Percentiles rank a stretch among this genome's conserved stretches.
Conservation (phyloP, 2,329 filamentous ascomycete genomes). For the Cucurbitaria berberidis region DNA sequence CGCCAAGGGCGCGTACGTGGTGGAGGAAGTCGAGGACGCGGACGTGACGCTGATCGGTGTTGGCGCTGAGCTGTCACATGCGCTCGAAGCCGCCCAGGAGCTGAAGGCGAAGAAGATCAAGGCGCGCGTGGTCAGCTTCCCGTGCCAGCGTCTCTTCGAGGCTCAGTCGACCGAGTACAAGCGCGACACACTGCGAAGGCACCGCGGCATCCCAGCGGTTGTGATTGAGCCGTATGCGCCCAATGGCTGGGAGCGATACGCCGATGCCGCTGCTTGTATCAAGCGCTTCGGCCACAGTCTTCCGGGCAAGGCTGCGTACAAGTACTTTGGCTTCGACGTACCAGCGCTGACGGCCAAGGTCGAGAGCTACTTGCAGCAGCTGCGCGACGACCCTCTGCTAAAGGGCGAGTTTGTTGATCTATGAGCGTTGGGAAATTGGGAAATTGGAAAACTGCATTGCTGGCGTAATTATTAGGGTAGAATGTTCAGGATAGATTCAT, state of each 20-base stretch:
- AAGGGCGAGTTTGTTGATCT: slow-evolving; percentile 42
- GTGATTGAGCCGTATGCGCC: slow-evolving; percentile 66
- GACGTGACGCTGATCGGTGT: slow-evolving; percentile 59
- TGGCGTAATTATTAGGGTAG: background rate
- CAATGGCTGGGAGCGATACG: slow-evolving; percentile 67
- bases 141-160: slow-evolving; percentile 59
- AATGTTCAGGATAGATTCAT: background rate
- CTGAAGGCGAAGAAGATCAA: slow-evolving; percentile 50
- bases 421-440: slow-evolving; percentile 16
- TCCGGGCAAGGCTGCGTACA: slow-evolving; percentile 61
- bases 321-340: slow-evolving; percentile 62
- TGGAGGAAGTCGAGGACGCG: slow-evolving; percentile 53
- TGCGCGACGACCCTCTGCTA: slow-evolving; percentile 45
- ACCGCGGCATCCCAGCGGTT: slow-evolving; percentile 54
- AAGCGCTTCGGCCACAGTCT: slow-evolving; percentile 62
- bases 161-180: slow-evolving; percentile 55
- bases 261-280: slow-evolving; percentile 63
- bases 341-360: slow-evolving; percentile 53
- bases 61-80: slow-evolving; percentile 59
- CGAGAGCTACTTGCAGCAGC: slow-evolving; percentile 43
- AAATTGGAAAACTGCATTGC: background rate
- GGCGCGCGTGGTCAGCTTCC: slow-evolving; percentile 58
- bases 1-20: slow-evolving; percentile 55
- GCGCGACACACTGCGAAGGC: slow-evolving; percentile 53
- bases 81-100: slow-evolving; percentile 51